phyloP scores from a whole-genome alignment of 2,329 filamentous ascomycete genomes.

The Cephalotrichum gorgonifer region DNA sequence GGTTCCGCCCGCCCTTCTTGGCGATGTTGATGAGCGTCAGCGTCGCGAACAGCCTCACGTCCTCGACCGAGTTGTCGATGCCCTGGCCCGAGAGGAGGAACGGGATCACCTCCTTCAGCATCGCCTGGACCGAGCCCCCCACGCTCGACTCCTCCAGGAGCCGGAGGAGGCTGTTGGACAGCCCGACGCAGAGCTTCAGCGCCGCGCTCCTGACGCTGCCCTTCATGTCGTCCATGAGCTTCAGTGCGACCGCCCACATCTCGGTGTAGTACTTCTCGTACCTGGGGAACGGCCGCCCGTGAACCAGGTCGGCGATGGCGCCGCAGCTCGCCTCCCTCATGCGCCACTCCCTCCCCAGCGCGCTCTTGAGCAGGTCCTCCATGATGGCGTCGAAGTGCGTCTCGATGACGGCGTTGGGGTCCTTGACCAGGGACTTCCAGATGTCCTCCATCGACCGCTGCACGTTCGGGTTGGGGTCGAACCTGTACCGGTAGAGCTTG shows the following conservation, averaged over 20 bases:
- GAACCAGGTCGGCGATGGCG: conserved; percentile 78
- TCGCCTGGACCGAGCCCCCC: conserved; percentile 59
- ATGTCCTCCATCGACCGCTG: conserved; percentile 95
- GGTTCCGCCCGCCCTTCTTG: conserved; percentile 71
- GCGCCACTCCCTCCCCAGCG: conserved; percentile 87
- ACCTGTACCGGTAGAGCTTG: conserved; percentile 87
- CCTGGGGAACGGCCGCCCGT: conserved; percentile 62
- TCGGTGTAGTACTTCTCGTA: conserved; percentile 79
- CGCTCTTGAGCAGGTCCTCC: conserved; percentile 73
- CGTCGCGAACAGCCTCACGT: conserved; percentile 78
- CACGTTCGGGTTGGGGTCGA: conserved; percentile 90
- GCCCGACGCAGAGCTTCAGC: conserved; percentile 66
- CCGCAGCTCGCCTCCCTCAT: conserved; percentile 86
- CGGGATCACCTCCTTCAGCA: conserved; percentile 79
- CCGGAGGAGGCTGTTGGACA: conserved; percentile 78
- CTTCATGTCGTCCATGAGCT: conserved; percentile 94
- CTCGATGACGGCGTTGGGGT: conserved; percentile 66
- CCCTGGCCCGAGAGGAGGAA: conserved; percentile 85
- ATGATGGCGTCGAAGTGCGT: conserved; percentile 82
- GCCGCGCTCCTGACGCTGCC: conserved; percentile 76
- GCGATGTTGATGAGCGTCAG: conserved; percentile 78
- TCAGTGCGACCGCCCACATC: conserved; percentile 79
- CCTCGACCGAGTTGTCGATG: conserved; percentile 78
- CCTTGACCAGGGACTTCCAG: conserved; percentile 92
- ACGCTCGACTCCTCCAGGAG: conserved; percentile 71